Percentiles rank a stretch among this genome's conserved stretches.
phyloP scores from a whole-genome alignment of 208 protist species.

The Crithidia acanthocephali region DNA sequence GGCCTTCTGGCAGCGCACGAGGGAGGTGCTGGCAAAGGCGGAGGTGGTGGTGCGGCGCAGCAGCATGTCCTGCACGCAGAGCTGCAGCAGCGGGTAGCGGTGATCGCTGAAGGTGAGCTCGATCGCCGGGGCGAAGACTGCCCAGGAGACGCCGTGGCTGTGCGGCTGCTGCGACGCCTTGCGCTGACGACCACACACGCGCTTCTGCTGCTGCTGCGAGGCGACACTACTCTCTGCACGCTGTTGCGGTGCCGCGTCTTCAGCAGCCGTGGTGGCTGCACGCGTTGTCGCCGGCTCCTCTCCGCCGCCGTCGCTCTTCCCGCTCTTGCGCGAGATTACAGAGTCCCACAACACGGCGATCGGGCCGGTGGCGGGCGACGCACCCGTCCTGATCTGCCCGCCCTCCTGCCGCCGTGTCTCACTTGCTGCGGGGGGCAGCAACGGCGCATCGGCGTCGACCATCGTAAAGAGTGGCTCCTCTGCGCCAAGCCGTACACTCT shows the following conservation, averaged over 20 bases:
- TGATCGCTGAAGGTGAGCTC: constrained; percentile 68
- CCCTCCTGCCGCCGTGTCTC: not conserved
- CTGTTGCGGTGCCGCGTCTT: not conserved
- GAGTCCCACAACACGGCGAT: not conserved
- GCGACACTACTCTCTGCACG: not conserved
- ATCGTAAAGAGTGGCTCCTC: not conserved
- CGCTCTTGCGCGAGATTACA: not conserved
- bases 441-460: not conserved
- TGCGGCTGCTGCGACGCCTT: not conserved
- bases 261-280: not conserved
- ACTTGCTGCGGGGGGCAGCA: not conserved
- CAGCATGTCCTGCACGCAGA: constrained; percentile 41
- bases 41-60: constrained; percentile 35
- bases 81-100: constrained; percentile 66
- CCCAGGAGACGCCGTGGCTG: constrained; percentile 34
- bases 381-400: not conserved
- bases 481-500: not conserved
- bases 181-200: not conserved
- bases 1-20: constrained; percentile 41
- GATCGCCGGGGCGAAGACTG: constrained; percentile 42
- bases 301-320: not conserved
- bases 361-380: not conserved
- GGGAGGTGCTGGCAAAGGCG: constrained; percentile 22
- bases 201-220: not conserved
- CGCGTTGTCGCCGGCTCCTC: not conserved